phyloP scores from a whole-genome alignment of 164 flowering plant species.

The Platanus orientalis region DNA sequence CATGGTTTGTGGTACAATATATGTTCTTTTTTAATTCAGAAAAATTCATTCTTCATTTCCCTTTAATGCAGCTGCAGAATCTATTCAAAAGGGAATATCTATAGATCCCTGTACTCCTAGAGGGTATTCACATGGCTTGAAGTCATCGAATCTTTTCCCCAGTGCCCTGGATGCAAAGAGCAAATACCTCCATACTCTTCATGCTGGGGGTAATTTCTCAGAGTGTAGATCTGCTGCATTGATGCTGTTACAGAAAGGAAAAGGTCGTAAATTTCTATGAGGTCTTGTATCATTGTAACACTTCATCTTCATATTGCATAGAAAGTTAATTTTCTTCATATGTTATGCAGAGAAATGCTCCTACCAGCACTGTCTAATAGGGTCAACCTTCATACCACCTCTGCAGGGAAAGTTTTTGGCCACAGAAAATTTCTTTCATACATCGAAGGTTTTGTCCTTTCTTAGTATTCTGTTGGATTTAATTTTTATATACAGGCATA shows the following conservation, averaged over 20 bases:
- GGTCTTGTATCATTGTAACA: neutral
- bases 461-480: neutral
- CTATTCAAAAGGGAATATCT: slow-evolving; percentile 28
- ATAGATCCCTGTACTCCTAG: slow-evolving; percentile 89
- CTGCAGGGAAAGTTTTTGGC: slow-evolving; percentile 83
- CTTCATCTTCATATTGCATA: neutral
- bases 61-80: slow-evolving; percentile 40
- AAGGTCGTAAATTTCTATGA: slow-evolving; percentile 34
- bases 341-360: slow-evolving; percentile 63
- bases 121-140: slow-evolving; percentile 45
- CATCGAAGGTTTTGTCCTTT: slow-evolving; percentile 64
- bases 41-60: neutral
- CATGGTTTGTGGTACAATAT: too few relatives aligned
- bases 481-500: neutral
- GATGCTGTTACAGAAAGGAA: slow-evolving; percentile 66
- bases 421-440: slow-evolving; percentile 90
- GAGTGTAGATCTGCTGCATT: slow-evolving; percentile 89
- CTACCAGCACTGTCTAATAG: slow-evolving; percentile 51
- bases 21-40: too few relatives aligned
- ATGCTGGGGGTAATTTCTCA: slow-evolving; percentile 77
- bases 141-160: slow-evolving; percentile 36
- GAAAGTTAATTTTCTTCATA: neutral
- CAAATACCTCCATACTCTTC: slow-evolving; percentile 31
- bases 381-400: slow-evolving; percentile 69
- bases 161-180: slow-evolving; percentile 29